Evolutionary conservation across 2,329 filamentous ascomycete genomes (phyloP).

Genomic region (Cordyceps pruinosa): DNA sequence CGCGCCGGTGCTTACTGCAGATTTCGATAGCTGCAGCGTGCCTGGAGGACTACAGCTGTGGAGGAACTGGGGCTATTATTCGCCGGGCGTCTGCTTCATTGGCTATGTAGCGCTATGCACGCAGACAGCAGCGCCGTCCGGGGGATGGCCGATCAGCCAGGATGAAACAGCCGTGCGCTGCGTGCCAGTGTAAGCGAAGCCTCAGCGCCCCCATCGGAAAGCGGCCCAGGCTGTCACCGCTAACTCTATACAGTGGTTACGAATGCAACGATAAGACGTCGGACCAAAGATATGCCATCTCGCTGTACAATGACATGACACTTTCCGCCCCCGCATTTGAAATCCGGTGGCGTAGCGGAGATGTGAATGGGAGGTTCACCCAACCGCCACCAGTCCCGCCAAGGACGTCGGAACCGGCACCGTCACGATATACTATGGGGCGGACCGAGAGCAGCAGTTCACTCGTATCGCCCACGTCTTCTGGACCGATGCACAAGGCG

Average conservation of each 20-base stretch:
- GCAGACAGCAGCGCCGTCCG: conserved; percentile 15
- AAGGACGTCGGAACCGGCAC: not conserved
- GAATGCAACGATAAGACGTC: conserved; percentile 17
- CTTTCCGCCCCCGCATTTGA: conserved; percentile 25
- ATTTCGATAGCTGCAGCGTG: conserved; percentile 18
- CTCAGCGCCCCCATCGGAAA: not conserved
- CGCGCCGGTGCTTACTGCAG: conserved; percentile 17
- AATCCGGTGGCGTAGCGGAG: conserved; percentile 22
- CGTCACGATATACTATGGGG: not conserved
- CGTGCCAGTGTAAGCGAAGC: conserved; percentile 20
- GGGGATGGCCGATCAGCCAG: conserved; percentile 17
- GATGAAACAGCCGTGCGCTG: conserved; percentile 24
- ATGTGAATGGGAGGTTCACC: conserved; percentile 11
- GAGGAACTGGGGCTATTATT: conserved; percentile 14
- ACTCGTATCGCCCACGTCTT: not conserved
- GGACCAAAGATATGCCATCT: conserved; percentile 19
- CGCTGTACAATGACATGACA: conserved; percentile 16
- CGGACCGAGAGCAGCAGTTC: not conserved
- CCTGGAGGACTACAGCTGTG: conserved; percentile 21
- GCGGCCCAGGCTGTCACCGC: not conserved
- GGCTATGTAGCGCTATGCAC: conserved; percentile 22
- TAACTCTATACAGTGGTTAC: conserved; percentile 15
- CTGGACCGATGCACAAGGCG: not conserved
- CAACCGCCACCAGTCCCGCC: not conserved
- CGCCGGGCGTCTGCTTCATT: not conserved